Percentiles rank a stretch among this genome's conserved stretches.
phyloP scores from a whole-genome alignment of 768 basidiomycete genomes.

The Rhodotorula sphaerocarpa region DNA sequence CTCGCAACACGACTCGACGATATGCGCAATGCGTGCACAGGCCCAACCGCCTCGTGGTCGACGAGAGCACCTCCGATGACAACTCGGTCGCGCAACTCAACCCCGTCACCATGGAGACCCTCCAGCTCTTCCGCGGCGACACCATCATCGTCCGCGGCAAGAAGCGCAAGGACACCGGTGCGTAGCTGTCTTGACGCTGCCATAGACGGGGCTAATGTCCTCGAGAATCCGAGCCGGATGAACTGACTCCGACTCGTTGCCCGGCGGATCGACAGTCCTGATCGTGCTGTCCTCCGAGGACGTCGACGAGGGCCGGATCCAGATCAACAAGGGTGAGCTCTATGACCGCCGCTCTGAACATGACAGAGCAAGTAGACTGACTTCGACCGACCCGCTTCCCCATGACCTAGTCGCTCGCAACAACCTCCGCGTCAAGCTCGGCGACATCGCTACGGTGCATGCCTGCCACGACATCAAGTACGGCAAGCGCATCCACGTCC shows the following conservation, averaged over 20 bases:
- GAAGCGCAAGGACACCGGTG: slow-evolving; percentile 81
- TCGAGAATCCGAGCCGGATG: too few species aligned
- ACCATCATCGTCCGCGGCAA: slow-evolving; percentile 73
- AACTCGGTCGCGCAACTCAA: slow-evolving; percentile 96
- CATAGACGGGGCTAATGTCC: too few species aligned
- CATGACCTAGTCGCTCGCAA: slow-evolving; percentile 72
- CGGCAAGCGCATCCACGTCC: slow-evolving; percentile 90
- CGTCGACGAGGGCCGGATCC: slow-evolving; percentile 95
- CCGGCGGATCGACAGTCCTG: slow-evolving; percentile 62
- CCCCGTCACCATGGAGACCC: slow-evolving; percentile 89
- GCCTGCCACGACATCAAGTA: slow-evolving; percentile 97
- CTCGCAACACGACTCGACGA: too few species aligned
- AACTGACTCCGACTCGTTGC: too few species aligned
- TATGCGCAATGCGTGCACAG: too few species aligned
- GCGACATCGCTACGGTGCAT: slow-evolving; percentile 91
- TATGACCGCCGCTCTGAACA: too few species aligned
- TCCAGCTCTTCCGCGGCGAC: slow-evolving; percentile 91
- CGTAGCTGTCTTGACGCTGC: too few species aligned
- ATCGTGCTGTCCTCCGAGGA: slow-evolving; percentile 93
- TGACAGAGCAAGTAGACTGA: too few species aligned
- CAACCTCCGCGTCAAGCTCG: slow-evolving; percentile 94
- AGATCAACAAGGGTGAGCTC: slow-evolving; percentile 79
- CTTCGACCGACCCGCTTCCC: slow-evolving; percentile 5
- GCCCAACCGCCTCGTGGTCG: slow-evolving; percentile 94
- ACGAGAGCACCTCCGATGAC: slow-evolving; percentile 86